phyloP scores from a whole-genome alignment of 2,329 filamentous ascomycete genomes.

The Cordyceps militaris region DNA sequence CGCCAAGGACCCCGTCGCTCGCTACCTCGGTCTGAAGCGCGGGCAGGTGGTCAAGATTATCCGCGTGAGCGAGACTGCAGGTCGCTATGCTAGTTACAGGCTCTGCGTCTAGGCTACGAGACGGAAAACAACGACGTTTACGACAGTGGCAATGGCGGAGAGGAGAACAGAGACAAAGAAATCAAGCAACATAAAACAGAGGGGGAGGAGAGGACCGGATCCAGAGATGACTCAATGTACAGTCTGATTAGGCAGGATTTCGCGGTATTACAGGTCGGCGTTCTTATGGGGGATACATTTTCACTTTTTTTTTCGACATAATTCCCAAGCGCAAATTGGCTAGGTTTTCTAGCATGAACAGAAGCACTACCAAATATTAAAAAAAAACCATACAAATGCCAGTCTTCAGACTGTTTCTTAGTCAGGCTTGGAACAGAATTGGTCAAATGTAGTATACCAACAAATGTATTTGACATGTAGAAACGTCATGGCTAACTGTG shows the following conservation, averaged over 20 bases:
- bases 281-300: slow-evolving; percentile 1
- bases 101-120: slow-evolving; percentile 46
- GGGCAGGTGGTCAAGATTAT: slow-evolving; percentile 99
- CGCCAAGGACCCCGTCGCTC: slow-evolving; percentile 83
- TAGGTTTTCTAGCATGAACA: not conserved
- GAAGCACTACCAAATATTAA: not conserved
- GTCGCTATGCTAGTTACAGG: slow-evolving; percentile 92
- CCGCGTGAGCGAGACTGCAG: slow-evolving; percentile 87
- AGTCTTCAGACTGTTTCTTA: no score
- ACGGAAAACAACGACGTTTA: not conserved
- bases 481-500: not conserved
- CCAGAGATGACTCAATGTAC: slow-evolving; percentile 2
- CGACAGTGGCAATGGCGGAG: not conserved
- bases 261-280: slow-evolving; percentile 11
- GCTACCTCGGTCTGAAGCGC: slow-evolving; percentile 82
- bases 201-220: not conserved
- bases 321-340: slow-evolving; percentile 6
- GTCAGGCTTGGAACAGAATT: no score
- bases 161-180: not conserved
- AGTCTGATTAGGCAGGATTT: slow-evolving; percentile 3
- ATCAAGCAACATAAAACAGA: not conserved
- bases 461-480: not conserved
- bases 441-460: not conserved
- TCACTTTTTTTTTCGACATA: slow-evolving; percentile 8
- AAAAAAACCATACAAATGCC: no score